phyloP scores from a whole-genome alignment of 257 asterid species.

The Asclepias syriaca region DNA sequence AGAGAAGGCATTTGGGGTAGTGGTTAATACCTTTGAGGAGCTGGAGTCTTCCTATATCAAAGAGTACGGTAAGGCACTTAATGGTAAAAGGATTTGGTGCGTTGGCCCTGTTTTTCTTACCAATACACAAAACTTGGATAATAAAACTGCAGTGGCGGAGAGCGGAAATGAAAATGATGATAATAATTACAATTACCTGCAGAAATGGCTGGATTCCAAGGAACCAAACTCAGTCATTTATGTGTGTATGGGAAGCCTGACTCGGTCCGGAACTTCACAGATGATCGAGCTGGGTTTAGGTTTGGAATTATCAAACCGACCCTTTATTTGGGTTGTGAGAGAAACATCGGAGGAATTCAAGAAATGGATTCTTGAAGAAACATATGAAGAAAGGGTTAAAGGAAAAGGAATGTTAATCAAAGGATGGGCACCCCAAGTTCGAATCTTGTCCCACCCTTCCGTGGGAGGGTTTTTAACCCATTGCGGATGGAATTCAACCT shows the following conservation, averaged over 20 bases:
- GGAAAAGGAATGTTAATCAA: conserved; percentile 31
- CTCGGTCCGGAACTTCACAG: conserved; percentile 29
- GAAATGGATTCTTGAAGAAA: not conserved
- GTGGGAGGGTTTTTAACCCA: conserved; percentile 54
- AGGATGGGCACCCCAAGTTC: conserved; percentile 61
- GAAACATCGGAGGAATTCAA: not conserved
- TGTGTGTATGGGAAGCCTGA: conserved; percentile 52
- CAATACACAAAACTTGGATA: conserved; percentile 28
- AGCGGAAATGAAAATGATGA: conserved; percentile 35
- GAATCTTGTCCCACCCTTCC: conserved; percentile 41
- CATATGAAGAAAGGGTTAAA: conserved; percentile 34
- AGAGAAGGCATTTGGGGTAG: conserved; percentile 35
- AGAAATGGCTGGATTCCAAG: conserved; percentile 36
- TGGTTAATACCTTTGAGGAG: conserved; percentile 38
- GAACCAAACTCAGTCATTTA: conserved; percentile 35
- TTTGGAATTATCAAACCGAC: conserved; percentile 32
- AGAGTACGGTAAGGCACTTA: conserved; percentile 11
- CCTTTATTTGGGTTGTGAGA: conserved; percentile 41
- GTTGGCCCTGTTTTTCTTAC: conserved; percentile 46
- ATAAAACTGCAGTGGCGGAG: conserved; percentile 17
- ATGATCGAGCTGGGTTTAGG: conserved; percentile 45
- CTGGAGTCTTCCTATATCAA: conserved; percentile 36
- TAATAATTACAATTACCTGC: conserved; percentile 22
- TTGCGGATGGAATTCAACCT: conserved; percentile 61
- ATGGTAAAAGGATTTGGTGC: conserved; percentile 33